Evolutionary conservation across 306 rosid species (phyloP).

Genomic region (Rosa multiflora): DNA sequence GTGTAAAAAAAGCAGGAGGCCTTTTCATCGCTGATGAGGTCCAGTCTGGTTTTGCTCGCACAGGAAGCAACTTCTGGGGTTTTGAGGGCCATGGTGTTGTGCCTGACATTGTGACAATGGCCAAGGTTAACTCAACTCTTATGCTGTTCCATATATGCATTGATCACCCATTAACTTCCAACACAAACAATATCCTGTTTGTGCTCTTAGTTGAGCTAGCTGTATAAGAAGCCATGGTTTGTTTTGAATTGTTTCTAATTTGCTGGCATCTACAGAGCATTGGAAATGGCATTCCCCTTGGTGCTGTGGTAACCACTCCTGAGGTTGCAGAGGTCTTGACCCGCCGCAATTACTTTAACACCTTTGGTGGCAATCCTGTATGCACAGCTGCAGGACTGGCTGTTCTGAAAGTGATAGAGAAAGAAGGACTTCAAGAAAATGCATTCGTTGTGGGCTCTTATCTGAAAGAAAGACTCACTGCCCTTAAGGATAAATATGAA

Average conservation of each 20-base stretch:
- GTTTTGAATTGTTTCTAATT: conserved; percentile 3
- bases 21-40: conserved; percentile 94
- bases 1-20: conserved; percentile 81
- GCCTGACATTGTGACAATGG: conserved; percentile 95
- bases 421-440: conserved; percentile 85
- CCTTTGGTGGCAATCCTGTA: conserved; percentile 95
- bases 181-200: not conserved
- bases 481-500: conserved; percentile 71
- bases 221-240: not conserved
- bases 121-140: conserved; percentile 56
- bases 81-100: conserved; percentile 88
- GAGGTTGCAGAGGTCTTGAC: conserved; percentile 81
- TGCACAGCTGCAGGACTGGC: conserved; percentile 93
- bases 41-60: conserved; percentile 84
- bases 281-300: conserved; percentile 98
- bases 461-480: conserved; percentile 65
- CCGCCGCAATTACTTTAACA: conserved; percentile 75
- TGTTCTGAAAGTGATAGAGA: conserved; percentile 80
- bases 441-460: conserved; percentile 69
- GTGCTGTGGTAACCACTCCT: conserved; percentile 95
- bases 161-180: not conserved
- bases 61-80: conserved; percentile 94
- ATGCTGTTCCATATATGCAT: not conserved
- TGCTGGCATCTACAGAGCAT: conserved; percentile 55
- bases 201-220: not conserved